Conservation (phyloP, 805 yeast species). For the Zygoascus ofunaensis region DNA sequence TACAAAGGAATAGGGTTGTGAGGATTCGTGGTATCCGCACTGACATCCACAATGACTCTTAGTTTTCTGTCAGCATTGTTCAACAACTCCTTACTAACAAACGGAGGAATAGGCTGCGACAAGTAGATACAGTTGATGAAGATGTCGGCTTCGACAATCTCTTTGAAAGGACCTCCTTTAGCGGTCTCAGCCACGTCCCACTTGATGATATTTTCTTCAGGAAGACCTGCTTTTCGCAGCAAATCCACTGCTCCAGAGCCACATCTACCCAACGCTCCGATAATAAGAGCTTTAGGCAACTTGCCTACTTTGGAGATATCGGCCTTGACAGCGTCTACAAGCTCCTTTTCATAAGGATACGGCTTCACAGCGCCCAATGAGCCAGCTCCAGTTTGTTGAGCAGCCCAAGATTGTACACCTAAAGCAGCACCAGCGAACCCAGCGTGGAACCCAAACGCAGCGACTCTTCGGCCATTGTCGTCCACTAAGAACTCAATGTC, state of each 20-base stretch:
- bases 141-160: conserved; percentile 75
- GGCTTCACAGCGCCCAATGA: conserved; percentile 76
- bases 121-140: conserved; percentile 95
- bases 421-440: conserved; percentile 99
- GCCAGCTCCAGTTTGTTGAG: conserved; percentile 57
- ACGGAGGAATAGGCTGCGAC: conserved; percentile 89
- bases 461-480: conserved; percentile 95
- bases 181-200: conserved; percentile 99
- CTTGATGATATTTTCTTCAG: conserved; percentile 70
- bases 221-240: conserved; percentile 74
- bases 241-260: conserved; percentile 94
- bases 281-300: conserved; percentile 76
- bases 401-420: conserved; percentile 90
- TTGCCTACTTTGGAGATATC: conserved; percentile 48
- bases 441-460: conserved; percentile 98
- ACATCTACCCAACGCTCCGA: conserved; percentile 98
- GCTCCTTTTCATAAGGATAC: conserved; percentile 66
- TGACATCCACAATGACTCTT: conserved; percentile 91
- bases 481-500: conserved; percentile 93
- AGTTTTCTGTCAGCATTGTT: conserved; percentile 63
- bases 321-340: conserved; percentile 44
- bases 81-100: conserved; percentile 60
- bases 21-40: conserved; percentile 98
- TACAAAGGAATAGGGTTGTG: conserved; percentile 97
- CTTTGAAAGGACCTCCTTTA: conserved; percentile 93